Evolutionary conservation across 345 rosid species (phyloP).

Genomic region (Jatropha curcas): DNA sequence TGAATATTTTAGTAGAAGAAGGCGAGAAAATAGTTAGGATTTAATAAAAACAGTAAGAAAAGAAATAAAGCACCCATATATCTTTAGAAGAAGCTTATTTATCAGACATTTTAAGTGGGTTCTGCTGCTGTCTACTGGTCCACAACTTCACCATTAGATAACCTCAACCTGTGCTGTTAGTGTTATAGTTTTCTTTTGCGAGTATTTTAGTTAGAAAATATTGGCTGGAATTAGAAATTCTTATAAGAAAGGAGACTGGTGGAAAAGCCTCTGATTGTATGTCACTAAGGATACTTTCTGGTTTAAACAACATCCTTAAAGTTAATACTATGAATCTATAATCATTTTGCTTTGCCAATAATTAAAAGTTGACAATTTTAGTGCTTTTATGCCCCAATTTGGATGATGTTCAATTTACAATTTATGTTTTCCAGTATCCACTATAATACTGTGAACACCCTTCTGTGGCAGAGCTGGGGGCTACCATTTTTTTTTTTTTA

Average conservation of each 20-base stretch:
- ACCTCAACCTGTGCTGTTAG: no score
- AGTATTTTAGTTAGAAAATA: no score
- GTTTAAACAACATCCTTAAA: not conserved
- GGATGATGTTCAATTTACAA: not conserved
- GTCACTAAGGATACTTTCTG: not conserved
- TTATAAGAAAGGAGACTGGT: not conserved
- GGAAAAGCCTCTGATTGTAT: not conserved
- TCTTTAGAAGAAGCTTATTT: not conserved
- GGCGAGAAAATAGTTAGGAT: not conserved
- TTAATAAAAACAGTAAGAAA: not conserved
- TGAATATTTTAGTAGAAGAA: no score
- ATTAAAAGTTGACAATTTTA: not conserved
- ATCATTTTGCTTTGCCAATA: not conserved
- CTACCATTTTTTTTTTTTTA: no score
- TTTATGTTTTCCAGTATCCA: no score
- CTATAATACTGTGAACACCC: no score
- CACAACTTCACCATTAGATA: no score
- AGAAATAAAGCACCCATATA: not conserved
- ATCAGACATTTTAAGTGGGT: not conserved
- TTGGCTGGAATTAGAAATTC: not conserved
- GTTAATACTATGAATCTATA: not conserved
- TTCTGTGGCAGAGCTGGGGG: no score
- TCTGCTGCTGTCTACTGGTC: not conserved
- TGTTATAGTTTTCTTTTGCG: no score
- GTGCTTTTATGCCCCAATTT: not conserved